Conservation (phyloP, 1,139 yeast species). For the Saccharomyces pastorianus region DNA sequence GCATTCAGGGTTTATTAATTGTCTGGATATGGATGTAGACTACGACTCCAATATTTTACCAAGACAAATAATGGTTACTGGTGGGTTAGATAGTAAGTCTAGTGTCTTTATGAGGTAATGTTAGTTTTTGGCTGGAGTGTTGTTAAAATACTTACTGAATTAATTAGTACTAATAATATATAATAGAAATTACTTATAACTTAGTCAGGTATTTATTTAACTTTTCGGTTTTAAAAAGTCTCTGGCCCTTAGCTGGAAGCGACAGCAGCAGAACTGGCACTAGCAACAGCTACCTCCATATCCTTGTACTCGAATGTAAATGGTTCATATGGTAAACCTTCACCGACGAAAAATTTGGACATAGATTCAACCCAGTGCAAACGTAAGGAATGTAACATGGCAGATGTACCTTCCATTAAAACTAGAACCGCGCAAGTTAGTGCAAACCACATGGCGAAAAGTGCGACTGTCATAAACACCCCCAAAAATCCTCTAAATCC, state of each 20-base stretch:
- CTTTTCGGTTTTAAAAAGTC: background rate
- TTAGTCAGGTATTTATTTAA: background rate
- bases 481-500: constrained; percentile 62
- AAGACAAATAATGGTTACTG: constrained; percentile 18
- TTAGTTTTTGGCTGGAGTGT: no score
- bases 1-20: constrained; percentile 20
- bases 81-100: constrained; percentile 20
- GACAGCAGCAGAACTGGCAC: background rate
- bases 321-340: constrained; percentile 83
- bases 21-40: constrained; percentile 15
- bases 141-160: background rate
- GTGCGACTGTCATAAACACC: constrained; percentile 60
- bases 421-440: constrained; percentile 87
- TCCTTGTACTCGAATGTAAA: constrained; percentile 47
- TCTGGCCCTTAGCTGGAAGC: background rate
- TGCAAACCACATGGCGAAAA: constrained; percentile 93
- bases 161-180: background rate
- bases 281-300: constrained; percentile 11
- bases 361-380: constrained; percentile 98
- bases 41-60: constrained; percentile 4
- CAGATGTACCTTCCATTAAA: constrained; percentile 97
- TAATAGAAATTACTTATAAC: background rate
- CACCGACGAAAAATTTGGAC: constrained; percentile 97
- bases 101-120: constrained; percentile 17
- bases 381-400: constrained; percentile 94